A percentile compares a stretch with the other conserved stretches of the same genome.
These are phyloP conservation scores for Parascedosporium putredinis DNA, from an alignment of 2,329 filamentous ascomycete genomes.

Conservation along the genomic window DNA sequence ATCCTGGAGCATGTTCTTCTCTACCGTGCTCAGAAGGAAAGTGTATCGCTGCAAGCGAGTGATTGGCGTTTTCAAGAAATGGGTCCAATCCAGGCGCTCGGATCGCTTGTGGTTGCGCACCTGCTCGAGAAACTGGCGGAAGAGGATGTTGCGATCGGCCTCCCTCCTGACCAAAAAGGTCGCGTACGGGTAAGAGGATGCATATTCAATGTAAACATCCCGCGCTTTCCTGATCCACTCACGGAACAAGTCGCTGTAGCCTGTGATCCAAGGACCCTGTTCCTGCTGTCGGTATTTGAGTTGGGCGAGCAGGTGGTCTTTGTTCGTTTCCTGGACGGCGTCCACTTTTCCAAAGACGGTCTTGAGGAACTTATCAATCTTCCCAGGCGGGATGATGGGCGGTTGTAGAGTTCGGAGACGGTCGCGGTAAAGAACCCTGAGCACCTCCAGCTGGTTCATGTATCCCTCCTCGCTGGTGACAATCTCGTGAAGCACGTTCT, in stretches of 20 bases:
- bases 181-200: constrained; percentile 74
- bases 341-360: constrained; percentile 90
- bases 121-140: constrained; percentile 75
- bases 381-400: constrained; percentile 68
- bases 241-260: constrained; percentile 93
- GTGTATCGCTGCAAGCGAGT: constrained; percentile 86
- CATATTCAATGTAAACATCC: constrained; percentile 83
- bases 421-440: constrained; percentile 78
- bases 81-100: constrained; percentile 82
- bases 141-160: constrained; percentile 72
- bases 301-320: constrained; percentile 82
- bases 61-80: constrained; percentile 86
- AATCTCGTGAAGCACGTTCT: constrained; percentile 92
- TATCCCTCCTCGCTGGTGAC: constrained; percentile 87
- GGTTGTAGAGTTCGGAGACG: constrained; percentile 63
- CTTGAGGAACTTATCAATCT: constrained; percentile 66
- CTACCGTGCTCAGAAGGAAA: constrained; percentile 70
- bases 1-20: constrained; percentile 73
- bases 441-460: constrained; percentile 79
- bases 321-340: constrained; percentile 79
- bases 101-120: constrained; percentile 70
- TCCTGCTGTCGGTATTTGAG: constrained; percentile 95
- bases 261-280: constrained; percentile 86
- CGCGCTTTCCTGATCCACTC: constrained; percentile 97
- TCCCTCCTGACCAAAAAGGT: constrained; percentile 77